These are phyloP conservation scores for Pterula multifida DNA, from an alignment of 1,284 basidiomycete genomes.

Conservation along the genomic window DNA sequence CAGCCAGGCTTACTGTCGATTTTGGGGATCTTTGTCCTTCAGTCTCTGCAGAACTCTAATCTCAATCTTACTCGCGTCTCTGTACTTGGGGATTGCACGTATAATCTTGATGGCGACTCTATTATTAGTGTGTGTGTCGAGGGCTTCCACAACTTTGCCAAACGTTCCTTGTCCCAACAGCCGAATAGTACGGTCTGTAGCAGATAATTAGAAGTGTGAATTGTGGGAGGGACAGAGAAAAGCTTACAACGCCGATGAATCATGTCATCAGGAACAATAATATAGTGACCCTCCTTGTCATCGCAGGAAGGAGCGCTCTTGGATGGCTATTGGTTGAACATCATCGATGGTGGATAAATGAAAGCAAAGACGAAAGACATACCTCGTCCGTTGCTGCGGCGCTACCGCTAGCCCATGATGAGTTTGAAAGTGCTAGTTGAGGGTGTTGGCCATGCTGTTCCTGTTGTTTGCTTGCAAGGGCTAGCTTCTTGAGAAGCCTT, in stretches of 20 bases:
- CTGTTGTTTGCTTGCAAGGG: conserved; percentile 25
- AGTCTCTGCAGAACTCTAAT: conserved; percentile 90
- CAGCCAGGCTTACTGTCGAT: conserved; percentile 80
- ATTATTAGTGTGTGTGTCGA: conserved; percentile 67
- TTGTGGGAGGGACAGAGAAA: conserved; percentile 6
- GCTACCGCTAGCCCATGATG: conserved; percentile 46
- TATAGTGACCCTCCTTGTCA: conserved; percentile 92
- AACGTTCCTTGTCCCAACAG: conserved; percentile 97
- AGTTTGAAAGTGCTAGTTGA: conserved; percentile 37
- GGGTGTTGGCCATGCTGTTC: conserved; percentile 17
- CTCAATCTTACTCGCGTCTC: conserved; percentile 98
- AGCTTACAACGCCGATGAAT: conserved; percentile 72
- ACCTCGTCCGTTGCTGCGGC: conserved; percentile 53
- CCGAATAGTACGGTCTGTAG: conserved; percentile 76
- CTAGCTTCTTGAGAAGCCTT: conserved; percentile 48
- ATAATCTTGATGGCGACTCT: conserved; percentile 99
- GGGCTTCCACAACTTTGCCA: conserved; percentile 95
- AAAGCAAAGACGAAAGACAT: conserved; percentile 21
- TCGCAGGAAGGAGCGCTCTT: conserved; percentile 65
- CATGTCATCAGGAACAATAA: conserved; percentile 82
- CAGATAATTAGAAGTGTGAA: conserved; percentile 13
- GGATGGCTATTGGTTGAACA: conserved; percentile 30
- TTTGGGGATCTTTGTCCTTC: conserved; percentile 82
- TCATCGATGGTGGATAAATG: conserved; percentile 10
- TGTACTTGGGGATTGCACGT: conserved; percentile 90